Conservation (phyloP, 345 rosid genomes). For the Gossypioides kirkii region DNA sequence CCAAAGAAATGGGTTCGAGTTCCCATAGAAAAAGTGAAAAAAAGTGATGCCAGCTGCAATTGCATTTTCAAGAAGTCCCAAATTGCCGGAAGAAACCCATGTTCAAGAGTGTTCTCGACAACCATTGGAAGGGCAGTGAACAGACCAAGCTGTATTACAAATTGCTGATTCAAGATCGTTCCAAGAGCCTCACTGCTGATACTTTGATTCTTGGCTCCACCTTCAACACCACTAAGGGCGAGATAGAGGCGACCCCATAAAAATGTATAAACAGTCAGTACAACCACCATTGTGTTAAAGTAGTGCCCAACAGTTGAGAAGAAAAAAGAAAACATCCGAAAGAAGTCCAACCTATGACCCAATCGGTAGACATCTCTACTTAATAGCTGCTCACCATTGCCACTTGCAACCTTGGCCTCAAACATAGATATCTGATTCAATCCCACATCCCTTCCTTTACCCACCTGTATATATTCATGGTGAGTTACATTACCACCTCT, state of each 20-base stretch:
- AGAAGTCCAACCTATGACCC: slow-evolving; percentile 86
- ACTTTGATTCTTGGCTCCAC: slow-evolving; percentile 31
- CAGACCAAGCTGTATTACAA: slow-evolving; percentile 71
- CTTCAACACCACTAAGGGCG: slow-evolving; percentile 80
- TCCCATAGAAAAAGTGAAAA: slow-evolving; percentile 86
- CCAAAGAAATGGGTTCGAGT: slow-evolving; percentile 82
- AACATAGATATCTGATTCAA: slow-evolving; percentile 80
- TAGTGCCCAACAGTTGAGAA: slow-evolving; percentile 69
- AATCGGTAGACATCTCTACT: slow-evolving; percentile 85
- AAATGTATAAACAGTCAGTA: slow-evolving; percentile 64
- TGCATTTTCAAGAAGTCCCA: slow-evolving; percentile 90
- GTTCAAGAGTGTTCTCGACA: slow-evolving; percentile 78
- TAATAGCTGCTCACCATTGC: slow-evolving; percentile 89
- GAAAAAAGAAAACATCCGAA: slow-evolving; percentile 79
- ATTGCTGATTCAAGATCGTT: slow-evolving; percentile 79
- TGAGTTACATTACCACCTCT: slow-evolving; percentile 93
- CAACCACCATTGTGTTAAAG: slow-evolving; percentile 69
- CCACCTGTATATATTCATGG: slow-evolving; percentile 91
- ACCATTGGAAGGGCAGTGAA: slow-evolving; percentile 87
- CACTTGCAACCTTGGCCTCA: slow-evolving; percentile 90
- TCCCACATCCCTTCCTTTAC: slow-evolving; percentile 92
- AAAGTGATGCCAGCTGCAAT: slow-evolving; percentile 71
- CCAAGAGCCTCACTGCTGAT: slow-evolving; percentile 50
- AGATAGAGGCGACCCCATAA: slow-evolving; percentile 87
- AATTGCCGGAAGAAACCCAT: slow-evolving; percentile 73